phyloP scores from a whole-genome alignment of 2,329 filamentous ascomycete species.

The Colletotrichum viniferum region DNA sequence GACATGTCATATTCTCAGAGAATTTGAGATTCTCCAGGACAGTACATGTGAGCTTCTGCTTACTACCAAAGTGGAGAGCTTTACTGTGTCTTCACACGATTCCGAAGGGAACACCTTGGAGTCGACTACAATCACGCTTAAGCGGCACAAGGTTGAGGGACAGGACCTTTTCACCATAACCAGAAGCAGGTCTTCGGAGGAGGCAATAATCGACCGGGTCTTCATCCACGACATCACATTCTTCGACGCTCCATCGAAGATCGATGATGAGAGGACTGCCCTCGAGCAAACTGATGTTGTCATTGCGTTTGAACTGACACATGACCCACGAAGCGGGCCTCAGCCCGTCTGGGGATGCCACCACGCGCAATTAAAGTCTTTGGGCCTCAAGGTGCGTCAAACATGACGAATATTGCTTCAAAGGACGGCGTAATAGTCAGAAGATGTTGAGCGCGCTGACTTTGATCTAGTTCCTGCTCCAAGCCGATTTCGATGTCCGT shows the following conservation, averaged over 20 bases:
- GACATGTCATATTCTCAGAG: conserved; percentile 29
- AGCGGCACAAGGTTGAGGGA: not conserved
- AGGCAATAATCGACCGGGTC: not conserved
- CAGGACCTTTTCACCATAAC: not conserved
- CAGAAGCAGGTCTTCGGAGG: not conserved
- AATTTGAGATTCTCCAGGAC: conserved; percentile 42
- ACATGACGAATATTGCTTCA: not conserved
- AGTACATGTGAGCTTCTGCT: conserved; percentile 42
- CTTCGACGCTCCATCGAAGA: not conserved
- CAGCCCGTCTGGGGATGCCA: not conserved
- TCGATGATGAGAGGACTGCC: not conserved
- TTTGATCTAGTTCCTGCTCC: conserved; percentile 45
- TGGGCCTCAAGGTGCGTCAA: not conserved
- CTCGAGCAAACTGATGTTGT: not conserved
- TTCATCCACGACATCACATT: not conserved
- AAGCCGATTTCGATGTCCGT: conserved; percentile 54
- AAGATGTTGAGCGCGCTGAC: not conserved
- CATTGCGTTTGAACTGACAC: not conserved
- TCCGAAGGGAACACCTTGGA: not conserved
- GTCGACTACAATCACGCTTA: not conserved
- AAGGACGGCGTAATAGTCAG: not conserved
- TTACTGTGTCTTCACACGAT: not conserved
- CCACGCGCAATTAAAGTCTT: not conserved
- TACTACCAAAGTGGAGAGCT: conserved; percentile 22
- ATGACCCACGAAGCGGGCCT: not conserved